Conservation (phyloP, 371 early-diverging fungal species). For the Mortierella sp. region DNA sequence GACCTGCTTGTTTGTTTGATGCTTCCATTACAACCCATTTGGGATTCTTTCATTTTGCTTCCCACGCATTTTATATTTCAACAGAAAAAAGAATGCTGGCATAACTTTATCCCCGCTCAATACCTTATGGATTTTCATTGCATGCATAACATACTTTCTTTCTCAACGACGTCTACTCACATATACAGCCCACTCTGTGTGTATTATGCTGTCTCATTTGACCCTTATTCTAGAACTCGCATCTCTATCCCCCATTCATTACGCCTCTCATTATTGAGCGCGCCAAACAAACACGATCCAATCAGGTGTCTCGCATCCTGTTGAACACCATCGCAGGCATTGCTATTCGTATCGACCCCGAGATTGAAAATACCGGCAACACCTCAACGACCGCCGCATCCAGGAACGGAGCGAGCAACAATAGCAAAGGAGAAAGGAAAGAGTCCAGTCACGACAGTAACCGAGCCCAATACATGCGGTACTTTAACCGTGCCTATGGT, state of each 20-base stretch:
- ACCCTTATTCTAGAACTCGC: slow-evolving; percentile 25
- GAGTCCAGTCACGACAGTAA: no score
- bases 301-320: slow-evolving; percentile 38
- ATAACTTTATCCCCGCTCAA: no score
- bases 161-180: no score
- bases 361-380: slow-evolving; percentile 21
- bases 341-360: slow-evolving; percentile 40
- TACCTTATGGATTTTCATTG: no score
- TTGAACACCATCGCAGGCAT: slow-evolving; percentile 41
- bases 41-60: no score
- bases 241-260: slow-evolving; percentile 41
- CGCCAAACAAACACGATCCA: slow-evolving; percentile 32
- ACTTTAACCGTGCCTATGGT: slow-evolving; percentile 49
- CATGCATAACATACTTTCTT: no score
- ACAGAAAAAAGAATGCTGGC: no score
- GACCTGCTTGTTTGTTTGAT: no score
- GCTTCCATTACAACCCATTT: no score
- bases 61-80: no score
- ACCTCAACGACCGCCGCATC: background rate
- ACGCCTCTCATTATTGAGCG: slow-evolving; percentile 34
- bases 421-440: background rate
- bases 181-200: background rate
- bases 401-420: slow-evolving; percentile 3
- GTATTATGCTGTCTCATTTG: background rate
- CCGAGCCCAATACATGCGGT: slow-evolving; percentile 30